Evolutionary conservation across 2,329 filamentous ascomycete species (phyloP), one percentile per base, ranked within the genome.

Genomic region (Aspergillus sp.): DNA sequence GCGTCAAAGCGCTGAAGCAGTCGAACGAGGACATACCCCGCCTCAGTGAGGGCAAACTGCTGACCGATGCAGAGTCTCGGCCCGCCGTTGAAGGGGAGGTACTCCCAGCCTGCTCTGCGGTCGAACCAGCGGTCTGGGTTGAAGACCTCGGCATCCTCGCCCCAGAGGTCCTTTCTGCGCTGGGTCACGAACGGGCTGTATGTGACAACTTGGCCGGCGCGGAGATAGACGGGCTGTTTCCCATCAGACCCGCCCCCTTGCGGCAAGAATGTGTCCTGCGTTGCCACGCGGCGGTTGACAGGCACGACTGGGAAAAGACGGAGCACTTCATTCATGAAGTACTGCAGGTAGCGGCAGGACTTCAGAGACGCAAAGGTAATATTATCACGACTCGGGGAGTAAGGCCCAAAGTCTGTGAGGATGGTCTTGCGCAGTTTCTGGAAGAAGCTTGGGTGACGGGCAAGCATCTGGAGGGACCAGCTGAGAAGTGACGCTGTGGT

Each of bases 41-140:
- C 68, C 78, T 93, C 89, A 0, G 89, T 91, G 47, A 93, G 75
- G 13, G 90, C 90, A 71, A 92, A 93, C 73, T 93, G 89, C 79
- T 93, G 89, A 2, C 89, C 89, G 58, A 92, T 85, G 73, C 89
- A 90, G 68, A 90, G 89, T 33, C 89, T 79, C 44, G 89, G 86
- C 1, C 88, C 89, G 11, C 87, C 87, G 69, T 90, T 91, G 74
- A 91, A 91, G 4, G 89, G 89, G 42, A 91, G 82, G 69, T 89
- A 91, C 61, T 87, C 82, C 85, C 88, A 90, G 0, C 84, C 83
- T 6, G 59, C 60, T 67, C 82, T 83, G 0, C 86, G 87, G 68
- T 85, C 82, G 82, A 85, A 75, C 89, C 89, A 92, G 57, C 89
- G 80, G 48, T 90, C 88, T 1, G 89, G 89, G 58, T 79, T 80